Evolutionary conservation across 2,329 filamentous ascomycete genomes (phyloP).

Genomic region (Paraphoma chrysanthemicola): DNA sequence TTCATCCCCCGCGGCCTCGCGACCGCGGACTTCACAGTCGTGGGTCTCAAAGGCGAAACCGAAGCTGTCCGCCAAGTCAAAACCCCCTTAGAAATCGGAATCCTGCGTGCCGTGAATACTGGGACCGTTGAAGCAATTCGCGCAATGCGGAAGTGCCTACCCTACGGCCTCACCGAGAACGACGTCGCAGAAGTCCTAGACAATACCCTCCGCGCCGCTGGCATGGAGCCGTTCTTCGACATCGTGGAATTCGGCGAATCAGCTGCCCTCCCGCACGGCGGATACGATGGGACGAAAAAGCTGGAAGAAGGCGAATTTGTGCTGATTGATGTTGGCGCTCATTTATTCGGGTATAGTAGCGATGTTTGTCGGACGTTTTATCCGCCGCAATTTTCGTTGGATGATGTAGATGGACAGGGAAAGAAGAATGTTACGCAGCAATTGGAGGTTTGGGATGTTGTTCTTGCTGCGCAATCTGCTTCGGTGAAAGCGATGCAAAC

Average conservation of each 20-base stretch:
- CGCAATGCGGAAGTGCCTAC: slow-evolving; percentile 64
- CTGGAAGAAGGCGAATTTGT: slow-evolving; percentile 64
- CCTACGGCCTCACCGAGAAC: slow-evolving; percentile 63
- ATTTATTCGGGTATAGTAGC: slow-evolving; percentile 68
- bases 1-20: slow-evolving; percentile 66
- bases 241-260: slow-evolving; percentile 68
- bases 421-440: slow-evolving; percentile 54
- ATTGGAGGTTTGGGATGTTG: slow-evolving; percentile 65
- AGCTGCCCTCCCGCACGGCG: slow-evolving; percentile 62
- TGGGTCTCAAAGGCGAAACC: slow-evolving; percentile 61
- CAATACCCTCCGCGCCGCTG: slow-evolving; percentile 60
- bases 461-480: slow-evolving; percentile 67
- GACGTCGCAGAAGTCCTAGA: slow-evolving; percentile 65
- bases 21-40: slow-evolving; percentile 61
- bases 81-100: slow-evolving; percentile 61
- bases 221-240: slow-evolving; percentile 67
- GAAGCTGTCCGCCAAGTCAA: slow-evolving; percentile 68
- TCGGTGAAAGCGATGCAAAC: slow-evolving; percentile 59
- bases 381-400: slow-evolving; percentile 39
- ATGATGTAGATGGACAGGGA: no score
- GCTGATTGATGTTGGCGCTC: slow-evolving; percentile 68
- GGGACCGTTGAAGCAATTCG: slow-evolving; percentile 68
- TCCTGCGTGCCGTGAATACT: slow-evolving; percentile 68
- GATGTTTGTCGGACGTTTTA: slow-evolving; percentile 70
- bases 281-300: slow-evolving; percentile 59